A percentile compares a stretch with the other conserved stretches of the same genome.
Evolutionary conservation across 345 rosid species (phyloP).

Genomic region (Camelina sativa): DNA sequence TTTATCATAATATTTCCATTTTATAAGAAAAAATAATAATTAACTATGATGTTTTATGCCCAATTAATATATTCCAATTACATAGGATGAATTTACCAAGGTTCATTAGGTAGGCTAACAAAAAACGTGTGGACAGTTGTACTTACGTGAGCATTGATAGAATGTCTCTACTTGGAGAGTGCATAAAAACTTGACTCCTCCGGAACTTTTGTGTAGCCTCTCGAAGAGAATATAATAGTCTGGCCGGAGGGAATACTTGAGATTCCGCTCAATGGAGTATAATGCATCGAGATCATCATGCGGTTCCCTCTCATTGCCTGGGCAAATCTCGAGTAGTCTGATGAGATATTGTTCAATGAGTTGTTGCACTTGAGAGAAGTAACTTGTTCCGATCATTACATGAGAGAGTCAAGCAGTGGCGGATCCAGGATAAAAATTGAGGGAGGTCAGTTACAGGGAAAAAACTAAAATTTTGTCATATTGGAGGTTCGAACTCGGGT

Average conservation of each 20-base stretch:
- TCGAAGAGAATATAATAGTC: neutral
- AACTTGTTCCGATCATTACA: neutral
- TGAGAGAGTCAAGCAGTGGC: neutral
- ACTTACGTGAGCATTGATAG: neutral
- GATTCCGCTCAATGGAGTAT: neutral
- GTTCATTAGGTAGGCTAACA: neutral
- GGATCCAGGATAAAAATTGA: no score
- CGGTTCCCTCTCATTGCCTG: neutral
- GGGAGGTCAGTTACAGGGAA: no score
- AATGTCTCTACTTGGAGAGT: neutral
- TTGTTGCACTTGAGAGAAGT: neutral
- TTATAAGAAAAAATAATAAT: no score
- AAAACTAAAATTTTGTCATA: no score
- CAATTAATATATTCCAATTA: no score
- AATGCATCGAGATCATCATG: neutral
- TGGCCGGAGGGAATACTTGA: neutral
- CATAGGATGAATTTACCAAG: neutral
- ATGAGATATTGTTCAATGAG: slow-evolving; percentile 2
- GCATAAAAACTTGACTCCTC: neutral
- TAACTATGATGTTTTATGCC: no score
- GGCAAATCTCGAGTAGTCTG: neutral
- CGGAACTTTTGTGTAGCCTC: neutral
- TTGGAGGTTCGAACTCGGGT: no score
- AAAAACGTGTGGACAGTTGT: neutral
- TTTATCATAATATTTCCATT: neutral